These are phyloP conservation scores for Penicillium occitanis DNA, from an alignment of 2,329 filamentous ascomycete species.

Conservation along the genomic window DNA sequence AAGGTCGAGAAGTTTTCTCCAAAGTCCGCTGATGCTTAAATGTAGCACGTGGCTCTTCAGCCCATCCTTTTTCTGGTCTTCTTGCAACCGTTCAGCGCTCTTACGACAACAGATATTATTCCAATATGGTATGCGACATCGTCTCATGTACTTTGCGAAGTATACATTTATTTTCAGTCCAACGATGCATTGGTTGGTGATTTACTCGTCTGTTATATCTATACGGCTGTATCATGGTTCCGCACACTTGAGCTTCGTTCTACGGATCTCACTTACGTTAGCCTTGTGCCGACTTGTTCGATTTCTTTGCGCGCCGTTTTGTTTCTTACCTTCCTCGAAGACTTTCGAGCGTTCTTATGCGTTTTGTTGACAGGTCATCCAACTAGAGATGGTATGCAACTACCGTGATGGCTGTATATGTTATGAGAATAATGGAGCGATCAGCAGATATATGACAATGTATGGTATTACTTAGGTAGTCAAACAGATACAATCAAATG, in stretches of 20 bases:
- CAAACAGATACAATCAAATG: background rate
- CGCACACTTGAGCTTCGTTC: background rate
- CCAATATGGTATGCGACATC: background rate
- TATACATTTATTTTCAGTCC: background rate
- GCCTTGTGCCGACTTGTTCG: background rate
- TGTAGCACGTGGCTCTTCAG: background rate
- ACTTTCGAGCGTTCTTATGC: background rate
- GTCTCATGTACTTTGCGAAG: background rate
- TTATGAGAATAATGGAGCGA: conserved; percentile 8
- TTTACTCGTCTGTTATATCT: background rate
- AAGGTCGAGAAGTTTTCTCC: conserved; percentile 39
- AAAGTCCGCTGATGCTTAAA: conserved; percentile 27
- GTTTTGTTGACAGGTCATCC: background rate
- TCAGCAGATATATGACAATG: conserved; percentile 17
- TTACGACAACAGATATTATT: background rate
- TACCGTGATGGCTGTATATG: conserved; percentile 7
- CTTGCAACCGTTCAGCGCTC: background rate
- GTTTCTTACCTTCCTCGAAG: background rate
- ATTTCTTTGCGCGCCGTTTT: background rate
- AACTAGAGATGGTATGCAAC: background rate
- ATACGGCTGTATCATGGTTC: background rate
- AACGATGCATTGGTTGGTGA: no score
- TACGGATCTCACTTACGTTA: background rate
- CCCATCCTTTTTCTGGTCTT: background rate
- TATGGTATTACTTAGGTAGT: conserved; percentile 13